Conservation (phyloP, 2,329 filamentous ascomycete species). For the Tolypocladium capitatum region DNA sequence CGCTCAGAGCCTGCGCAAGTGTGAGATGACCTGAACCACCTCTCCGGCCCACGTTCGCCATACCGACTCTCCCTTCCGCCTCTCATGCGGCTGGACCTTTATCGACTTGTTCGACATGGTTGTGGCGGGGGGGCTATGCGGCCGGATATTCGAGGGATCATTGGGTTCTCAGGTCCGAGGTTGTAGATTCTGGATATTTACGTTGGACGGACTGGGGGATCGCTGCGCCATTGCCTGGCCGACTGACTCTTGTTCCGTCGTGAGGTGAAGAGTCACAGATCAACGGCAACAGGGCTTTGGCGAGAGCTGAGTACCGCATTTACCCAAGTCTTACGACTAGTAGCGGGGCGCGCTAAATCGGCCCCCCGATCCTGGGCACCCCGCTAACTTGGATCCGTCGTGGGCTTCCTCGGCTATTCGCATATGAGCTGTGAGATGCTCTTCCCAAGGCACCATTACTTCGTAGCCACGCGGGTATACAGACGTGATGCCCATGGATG, state of each 20-base stretch:
- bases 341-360: too few species aligned
- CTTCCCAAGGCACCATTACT: neutral
- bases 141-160: constrained; percentile 15
- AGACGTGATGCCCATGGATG: neutral
- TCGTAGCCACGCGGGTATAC: neutral
- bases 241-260: constrained; percentile 3
- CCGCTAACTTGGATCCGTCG: too few species aligned
- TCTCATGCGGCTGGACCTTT: constrained; percentile 61
- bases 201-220: neutral
- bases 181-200: neutral
- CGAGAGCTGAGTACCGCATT: neutral
- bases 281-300: too few species aligned
- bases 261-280: constrained; percentile 3
- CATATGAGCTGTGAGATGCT: too few species aligned
- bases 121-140: constrained; percentile 12
- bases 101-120: constrained; percentile 40
- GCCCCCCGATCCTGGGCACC: too few species aligned
- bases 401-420: too few species aligned
- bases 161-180: constrained; percentile 6
- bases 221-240: constrained; percentile 2
- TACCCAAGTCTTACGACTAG: too few species aligned
- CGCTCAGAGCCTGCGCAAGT: constrained; percentile 54
- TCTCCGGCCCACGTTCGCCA: constrained; percentile 9
- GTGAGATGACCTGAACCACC: constrained; percentile 2
- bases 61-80: constrained; percentile 78